Evolutionary conservation across 2,329 filamentous ascomycete species (phyloP).

Genomic region (Aspergillus transmontanensis): DNA sequence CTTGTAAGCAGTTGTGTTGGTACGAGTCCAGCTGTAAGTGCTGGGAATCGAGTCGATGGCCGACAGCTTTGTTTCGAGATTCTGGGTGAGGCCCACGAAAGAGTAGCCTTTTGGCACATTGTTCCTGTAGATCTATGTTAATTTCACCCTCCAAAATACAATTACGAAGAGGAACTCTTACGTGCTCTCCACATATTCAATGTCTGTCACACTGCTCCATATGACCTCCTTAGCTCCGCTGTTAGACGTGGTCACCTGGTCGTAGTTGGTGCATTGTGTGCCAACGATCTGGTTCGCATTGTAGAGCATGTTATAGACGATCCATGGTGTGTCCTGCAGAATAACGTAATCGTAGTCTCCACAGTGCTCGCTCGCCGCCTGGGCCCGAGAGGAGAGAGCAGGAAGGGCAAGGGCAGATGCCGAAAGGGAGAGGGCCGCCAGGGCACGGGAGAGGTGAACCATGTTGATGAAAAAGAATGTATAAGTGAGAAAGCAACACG

Average conservation of each 20-base stretch:
- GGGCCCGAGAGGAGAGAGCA: neutral
- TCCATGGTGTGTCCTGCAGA: slow-evolving; percentile 46
- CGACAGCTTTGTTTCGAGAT: slow-evolving; percentile 43
- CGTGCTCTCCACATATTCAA: slow-evolving; percentile 35
- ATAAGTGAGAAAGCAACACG: neutral
- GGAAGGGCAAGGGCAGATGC: slow-evolving; percentile 1
- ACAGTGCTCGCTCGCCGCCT: slow-evolving; percentile 18
- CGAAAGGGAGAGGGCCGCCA: slow-evolving; percentile 2
- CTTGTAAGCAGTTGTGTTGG: slow-evolving; percentile 46
- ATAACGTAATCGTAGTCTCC: slow-evolving; percentile 31
- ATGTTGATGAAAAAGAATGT: slow-evolving; percentile 3
- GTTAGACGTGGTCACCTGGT: slow-evolving; percentile 29
- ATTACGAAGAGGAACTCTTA: neutral
- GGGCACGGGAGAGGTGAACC: slow-evolving; percentile 5
- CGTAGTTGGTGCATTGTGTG: slow-evolving; percentile 45
- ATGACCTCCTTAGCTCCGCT: slow-evolving; percentile 38
- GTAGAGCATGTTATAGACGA: slow-evolving; percentile 52
- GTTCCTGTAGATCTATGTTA: slow-evolving; percentile 24
- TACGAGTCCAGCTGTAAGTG: slow-evolving; percentile 44
- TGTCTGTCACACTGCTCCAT: slow-evolving; percentile 45
- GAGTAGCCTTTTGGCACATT: slow-evolving; percentile 50
- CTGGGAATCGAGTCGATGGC: slow-evolving; percentile 45
- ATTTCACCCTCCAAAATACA: neutral
- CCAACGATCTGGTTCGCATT: slow-evolving; percentile 43
- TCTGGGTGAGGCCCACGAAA: slow-evolving; percentile 48